Conservation (phyloP, 1,284 basidiomycete species). For the Rhodotorula mucilaginosa region DNA sequence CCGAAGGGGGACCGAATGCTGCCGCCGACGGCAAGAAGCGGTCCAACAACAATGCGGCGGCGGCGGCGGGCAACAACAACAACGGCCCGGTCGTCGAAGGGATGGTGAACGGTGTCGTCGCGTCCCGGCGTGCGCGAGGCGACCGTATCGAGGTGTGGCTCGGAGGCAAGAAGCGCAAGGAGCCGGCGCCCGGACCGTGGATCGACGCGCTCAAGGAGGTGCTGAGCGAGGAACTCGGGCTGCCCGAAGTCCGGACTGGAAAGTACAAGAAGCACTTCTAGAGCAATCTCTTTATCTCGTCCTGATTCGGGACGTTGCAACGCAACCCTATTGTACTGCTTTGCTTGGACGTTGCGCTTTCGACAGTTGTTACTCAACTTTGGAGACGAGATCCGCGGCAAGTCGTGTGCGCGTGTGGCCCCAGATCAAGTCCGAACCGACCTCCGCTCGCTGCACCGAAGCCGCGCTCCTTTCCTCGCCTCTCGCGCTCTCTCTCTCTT, state of each 20-base stretch:
- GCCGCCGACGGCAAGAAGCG: constrained; percentile 9
- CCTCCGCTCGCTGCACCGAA: too few species aligned
- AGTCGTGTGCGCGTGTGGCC: too few species aligned
- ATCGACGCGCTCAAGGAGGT: constrained; percentile 34
- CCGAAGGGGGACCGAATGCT: constrained; percentile 10
- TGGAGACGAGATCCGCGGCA: neutral
- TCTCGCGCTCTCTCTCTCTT: neutral
- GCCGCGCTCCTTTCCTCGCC: neutral
- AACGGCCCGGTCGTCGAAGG: constrained; percentile 20
- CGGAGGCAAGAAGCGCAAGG: constrained; percentile 28
- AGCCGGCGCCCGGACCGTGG: constrained; percentile 31
- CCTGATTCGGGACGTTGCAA: too few species aligned
- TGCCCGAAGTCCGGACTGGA: constrained; percentile 31
- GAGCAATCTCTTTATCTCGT: neutral
- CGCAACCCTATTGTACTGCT: too few species aligned
- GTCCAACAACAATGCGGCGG: neutral
- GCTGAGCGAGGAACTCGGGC: constrained; percentile 31
- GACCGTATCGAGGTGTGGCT: constrained; percentile 42
- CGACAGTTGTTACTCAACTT: too few species aligned
- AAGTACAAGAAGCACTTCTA: constrained; percentile 40
- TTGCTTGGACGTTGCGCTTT: too few species aligned
- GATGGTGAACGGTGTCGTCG: constrained; percentile 36
- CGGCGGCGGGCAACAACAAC: neutral
- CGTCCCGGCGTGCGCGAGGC: constrained; percentile 33
- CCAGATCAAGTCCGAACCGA: too few species aligned